Evolutionary conservation across 2,329 filamentous ascomycete genomes (phyloP).

Genomic region (Colletotrichum neosansevieriae): DNA sequence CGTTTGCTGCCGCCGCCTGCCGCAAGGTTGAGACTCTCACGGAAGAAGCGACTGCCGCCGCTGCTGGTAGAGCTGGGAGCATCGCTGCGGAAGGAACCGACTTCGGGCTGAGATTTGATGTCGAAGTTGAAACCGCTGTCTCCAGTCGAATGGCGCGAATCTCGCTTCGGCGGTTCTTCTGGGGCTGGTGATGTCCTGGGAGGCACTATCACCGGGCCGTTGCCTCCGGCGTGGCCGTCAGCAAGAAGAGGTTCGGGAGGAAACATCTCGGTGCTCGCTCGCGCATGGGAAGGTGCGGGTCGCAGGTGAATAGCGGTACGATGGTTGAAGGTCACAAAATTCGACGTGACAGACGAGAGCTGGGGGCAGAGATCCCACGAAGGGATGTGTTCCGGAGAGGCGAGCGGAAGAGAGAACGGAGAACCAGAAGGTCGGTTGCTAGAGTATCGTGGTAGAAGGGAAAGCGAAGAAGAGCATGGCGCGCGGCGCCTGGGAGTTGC

Average conservation of each 20-base stretch:
- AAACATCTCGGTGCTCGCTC: conserved; percentile 33
- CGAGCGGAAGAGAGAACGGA: background rate
- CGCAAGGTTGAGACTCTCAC: conserved; percentile 46
- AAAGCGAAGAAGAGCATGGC: conserved; percentile 32
- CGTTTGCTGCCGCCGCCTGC: conserved; percentile 43
- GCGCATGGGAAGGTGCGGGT: conserved; percentile 36
- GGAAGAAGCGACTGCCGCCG: conserved; percentile 51
- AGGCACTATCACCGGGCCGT: conserved; percentile 19
- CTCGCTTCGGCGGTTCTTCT: background rate
- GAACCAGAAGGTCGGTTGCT: conserved; percentile 8
- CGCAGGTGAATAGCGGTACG: background rate
- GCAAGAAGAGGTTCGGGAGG: conserved; percentile 25
- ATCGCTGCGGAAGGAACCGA: conserved; percentile 13
- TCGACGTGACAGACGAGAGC: background rate
- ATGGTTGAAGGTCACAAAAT: background rate
- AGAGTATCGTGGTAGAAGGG: conserved; percentile 31
- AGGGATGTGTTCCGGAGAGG: background rate
- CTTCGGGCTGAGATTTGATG: background rate
- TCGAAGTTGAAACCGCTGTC: conserved; percentile 32
- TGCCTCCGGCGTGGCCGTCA: conserved; percentile 18
- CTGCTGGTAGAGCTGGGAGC: conserved; percentile 34
- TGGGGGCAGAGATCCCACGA: background rate
- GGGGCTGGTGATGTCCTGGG: background rate
- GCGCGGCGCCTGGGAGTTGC: conserved; percentile 15
- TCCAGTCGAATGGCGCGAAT: conserved; percentile 14